These are phyloP conservation scores for Ogataea nonfermentans DNA, from an alignment of 805 yeast species.

Conservation along the genomic window DNA sequence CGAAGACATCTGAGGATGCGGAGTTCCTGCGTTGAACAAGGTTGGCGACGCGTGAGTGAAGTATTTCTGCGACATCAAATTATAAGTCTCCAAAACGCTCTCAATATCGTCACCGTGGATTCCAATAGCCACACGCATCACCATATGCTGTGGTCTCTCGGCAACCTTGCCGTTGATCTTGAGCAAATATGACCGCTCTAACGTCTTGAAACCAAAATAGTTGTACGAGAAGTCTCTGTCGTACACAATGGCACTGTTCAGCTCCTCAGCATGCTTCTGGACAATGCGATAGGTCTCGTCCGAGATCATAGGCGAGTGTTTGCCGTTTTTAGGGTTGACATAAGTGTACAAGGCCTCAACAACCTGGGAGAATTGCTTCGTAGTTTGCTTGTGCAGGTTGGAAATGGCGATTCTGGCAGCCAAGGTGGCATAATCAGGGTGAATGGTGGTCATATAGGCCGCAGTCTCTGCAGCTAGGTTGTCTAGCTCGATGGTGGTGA, in stretches of 20 bases:
- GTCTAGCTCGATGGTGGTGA: conserved; percentile 84
- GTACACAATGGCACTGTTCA: conserved; percentile 71
- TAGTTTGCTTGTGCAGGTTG: conserved; percentile 91
- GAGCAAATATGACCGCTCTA: conserved; percentile 57
- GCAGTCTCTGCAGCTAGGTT: conserved; percentile 91
- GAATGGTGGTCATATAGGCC: conserved; percentile 95
- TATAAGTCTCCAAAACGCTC: conserved; percentile 53
- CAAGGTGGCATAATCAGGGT: conserved; percentile 94
- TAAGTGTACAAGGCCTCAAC: conserved; percentile 70
- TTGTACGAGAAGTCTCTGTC: conserved; percentile 63
- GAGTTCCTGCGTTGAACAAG: conserved; percentile 61
- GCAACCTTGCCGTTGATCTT: conserved; percentile 55
- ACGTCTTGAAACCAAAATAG: conserved; percentile 60
- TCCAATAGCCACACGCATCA: conserved; percentile 62
- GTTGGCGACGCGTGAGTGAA: conserved; percentile 66
- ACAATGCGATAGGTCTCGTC: conserved; percentile 64
- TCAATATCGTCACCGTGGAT: conserved; percentile 56
- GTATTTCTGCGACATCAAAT: conserved; percentile 55
- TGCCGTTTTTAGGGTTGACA: conserved; percentile 74
- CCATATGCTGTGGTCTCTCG: conserved; percentile 60
- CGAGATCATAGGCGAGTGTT: conserved; percentile 68
- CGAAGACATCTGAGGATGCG: conserved; percentile 58
- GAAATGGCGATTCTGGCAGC: conserved; percentile 97
- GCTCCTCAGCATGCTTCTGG: conserved; percentile 56
- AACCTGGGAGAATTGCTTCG: conserved; percentile 79